phyloP scores from a whole-genome alignment of 2,329 filamentous ascomycete genomes.

The Sporothrix pallida region DNA sequence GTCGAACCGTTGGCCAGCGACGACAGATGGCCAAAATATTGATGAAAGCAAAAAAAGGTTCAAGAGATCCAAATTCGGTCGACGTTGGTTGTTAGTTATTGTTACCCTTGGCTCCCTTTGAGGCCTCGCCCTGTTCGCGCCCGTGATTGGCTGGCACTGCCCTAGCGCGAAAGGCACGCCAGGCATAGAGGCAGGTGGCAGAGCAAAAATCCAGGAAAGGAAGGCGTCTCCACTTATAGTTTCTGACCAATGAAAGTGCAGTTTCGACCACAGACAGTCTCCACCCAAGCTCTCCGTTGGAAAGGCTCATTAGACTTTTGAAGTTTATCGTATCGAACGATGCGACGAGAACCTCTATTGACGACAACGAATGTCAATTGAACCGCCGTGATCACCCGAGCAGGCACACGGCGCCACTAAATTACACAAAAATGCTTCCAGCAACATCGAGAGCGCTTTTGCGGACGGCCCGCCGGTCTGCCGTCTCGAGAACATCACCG shows the following conservation, averaged over 20 bases:
- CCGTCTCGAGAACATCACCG: neutral
- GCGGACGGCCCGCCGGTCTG: conserved; percentile 21
- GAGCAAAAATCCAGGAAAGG: conserved; percentile 27
- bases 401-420: neutral
- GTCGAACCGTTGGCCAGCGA: neutral
- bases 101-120: neutral
- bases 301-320: neutral
- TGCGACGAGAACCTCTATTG: neutral
- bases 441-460: conserved; percentile 12
- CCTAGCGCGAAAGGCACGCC: neutral
- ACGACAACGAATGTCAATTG: neutral
- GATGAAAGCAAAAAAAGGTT: neutral
- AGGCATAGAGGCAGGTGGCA: conserved; percentile 25
- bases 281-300: conserved; percentile 21
- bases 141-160: neutral
- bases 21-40: neutral
- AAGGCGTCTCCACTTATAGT: neutral
- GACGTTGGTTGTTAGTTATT: conserved; percentile 9
- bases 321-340: conserved; percentile 5
- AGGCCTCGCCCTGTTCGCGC: conserved; percentile 13
- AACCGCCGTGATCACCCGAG: neutral
- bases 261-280: neutral
- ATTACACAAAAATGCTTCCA: conserved; percentile 13
- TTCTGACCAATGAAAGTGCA: neutral
- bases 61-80: conserved; percentile 19